phyloP scores from a whole-genome alignment of 2,329 filamentous ascomycete genomes.

The Pseudopithomyces chartarum region DNA sequence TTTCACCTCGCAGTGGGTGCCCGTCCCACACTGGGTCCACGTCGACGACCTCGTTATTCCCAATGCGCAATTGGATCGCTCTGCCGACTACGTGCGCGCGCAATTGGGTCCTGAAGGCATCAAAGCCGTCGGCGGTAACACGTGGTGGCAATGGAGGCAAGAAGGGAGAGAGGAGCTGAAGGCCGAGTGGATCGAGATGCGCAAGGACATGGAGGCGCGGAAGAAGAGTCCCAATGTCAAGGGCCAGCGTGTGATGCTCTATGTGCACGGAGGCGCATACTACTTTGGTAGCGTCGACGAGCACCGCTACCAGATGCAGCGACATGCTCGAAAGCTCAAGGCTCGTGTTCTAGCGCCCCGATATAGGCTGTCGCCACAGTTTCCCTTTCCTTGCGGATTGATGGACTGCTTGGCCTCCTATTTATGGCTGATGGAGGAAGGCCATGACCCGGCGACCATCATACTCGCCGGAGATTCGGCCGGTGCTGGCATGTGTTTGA shows the following conservation, averaged over 20 bases:
- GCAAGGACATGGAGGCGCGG: slow-evolving; percentile 74
- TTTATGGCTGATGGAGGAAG: slow-evolving; percentile 72
- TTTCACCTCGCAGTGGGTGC: slow-evolving; percentile 92
- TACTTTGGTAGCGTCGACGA: slow-evolving; percentile 96
- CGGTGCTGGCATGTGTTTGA: slow-evolving; percentile 86
- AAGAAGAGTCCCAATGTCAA: slow-evolving; percentile 62
- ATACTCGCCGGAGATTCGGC: slow-evolving; percentile 91
- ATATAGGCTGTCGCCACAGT: slow-evolving; percentile 90
- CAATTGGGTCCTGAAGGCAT: slow-evolving; percentile 82
- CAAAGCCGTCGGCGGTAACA: slow-evolving; percentile 79
- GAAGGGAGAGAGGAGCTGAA: slow-evolving; percentile 64
- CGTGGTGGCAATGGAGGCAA: slow-evolving; percentile 74
- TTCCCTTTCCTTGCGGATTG: slow-evolving; percentile 91
- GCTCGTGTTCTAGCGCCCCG: slow-evolving; percentile 83
- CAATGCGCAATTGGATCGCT: slow-evolving; percentile 62
- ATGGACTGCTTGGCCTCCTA: slow-evolving; percentile 91
- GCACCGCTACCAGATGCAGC: slow-evolving; percentile 97
- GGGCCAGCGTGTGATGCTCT: slow-evolving; percentile 82
- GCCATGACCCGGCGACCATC: slow-evolving; percentile 80
- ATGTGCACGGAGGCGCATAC: slow-evolving; percentile 92
- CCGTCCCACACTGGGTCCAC: slow-evolving; percentile 85
- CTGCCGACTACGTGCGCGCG: slow-evolving; percentile 69
- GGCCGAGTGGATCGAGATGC: slow-evolving; percentile 98
- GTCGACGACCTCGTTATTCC: slow-evolving; percentile 72
- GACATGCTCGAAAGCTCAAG: slow-evolving; percentile 91